These are phyloP conservation scores for Aspergillus transmontanensis DNA, from an alignment of 2,329 filamentous ascomycete species.

Conservation along the genomic window DNA sequence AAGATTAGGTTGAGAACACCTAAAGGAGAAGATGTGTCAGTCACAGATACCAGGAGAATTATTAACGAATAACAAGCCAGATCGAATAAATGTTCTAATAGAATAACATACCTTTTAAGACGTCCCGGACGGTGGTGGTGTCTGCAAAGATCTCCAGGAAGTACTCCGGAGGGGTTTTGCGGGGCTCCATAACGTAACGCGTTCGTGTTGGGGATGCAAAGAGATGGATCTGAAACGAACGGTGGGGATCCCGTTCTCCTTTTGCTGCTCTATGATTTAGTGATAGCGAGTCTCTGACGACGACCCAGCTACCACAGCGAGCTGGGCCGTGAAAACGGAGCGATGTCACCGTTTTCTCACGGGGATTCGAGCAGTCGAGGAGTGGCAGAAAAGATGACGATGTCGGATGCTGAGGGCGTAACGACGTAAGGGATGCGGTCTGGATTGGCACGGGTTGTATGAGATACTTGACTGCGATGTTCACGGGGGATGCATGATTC, in stretches of 20 bases:
- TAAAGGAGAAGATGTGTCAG: conserved; percentile 38
- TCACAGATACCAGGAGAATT: background rate
- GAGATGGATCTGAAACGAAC: background rate
- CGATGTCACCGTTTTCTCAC: conserved; percentile 10
- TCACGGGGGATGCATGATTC: conserved; percentile 2
- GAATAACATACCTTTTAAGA: conserved; percentile 75
- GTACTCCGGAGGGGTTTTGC: conserved; percentile 76
- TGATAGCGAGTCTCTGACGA: conserved; percentile 6
- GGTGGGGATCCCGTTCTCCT: background rate
- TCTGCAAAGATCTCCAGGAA: conserved; percentile 93
- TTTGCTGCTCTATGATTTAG: background rate
- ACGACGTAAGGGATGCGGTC: background rate
- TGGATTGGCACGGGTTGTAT: background rate
- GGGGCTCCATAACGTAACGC: conserved; percentile 55
- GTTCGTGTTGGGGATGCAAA: conserved; percentile 35
- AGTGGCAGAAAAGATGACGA: background rate
- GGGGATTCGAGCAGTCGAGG: background rate
- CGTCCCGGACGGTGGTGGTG: conserved; percentile 83
- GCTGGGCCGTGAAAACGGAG: conserved; percentile 18
- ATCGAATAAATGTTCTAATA: background rate
- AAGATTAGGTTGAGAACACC: conserved; percentile 96
- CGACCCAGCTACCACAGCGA: conserved; percentile 23
- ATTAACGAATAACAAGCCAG: background rate
- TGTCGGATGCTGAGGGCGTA: background rate
- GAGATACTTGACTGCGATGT: background rate